A percentile compares a stretch with the other conserved stretches of the same genome.
phyloP scores from a whole-genome alignment of 306 rosid genomes.

The Cucurbita moschata region DNA sequence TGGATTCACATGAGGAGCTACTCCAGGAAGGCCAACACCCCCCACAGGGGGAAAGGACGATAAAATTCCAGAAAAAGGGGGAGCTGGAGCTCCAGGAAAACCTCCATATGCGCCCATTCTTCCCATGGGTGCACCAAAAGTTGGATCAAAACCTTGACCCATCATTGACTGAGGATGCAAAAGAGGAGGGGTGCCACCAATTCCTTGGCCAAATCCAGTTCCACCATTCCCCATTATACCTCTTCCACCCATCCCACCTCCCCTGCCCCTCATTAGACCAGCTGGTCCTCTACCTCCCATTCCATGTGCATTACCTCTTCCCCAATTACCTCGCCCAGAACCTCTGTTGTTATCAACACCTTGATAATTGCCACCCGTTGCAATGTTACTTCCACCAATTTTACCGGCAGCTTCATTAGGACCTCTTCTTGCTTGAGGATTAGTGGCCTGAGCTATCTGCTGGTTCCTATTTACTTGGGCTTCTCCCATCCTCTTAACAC shows the following conservation, averaged over 20 bases:
- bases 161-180: conserved; percentile 85
- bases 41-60: conserved; percentile 74
- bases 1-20: conserved; percentile 95
- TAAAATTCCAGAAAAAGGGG: conserved; percentile 75
- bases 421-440: conserved; percentile 47
- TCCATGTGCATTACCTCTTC: conserved; percentile 62
- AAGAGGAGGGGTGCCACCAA: conserved; percentile 68
- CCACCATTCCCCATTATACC: conserved; percentile 89
- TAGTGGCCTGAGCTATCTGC: conserved; percentile 33
- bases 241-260: conserved; percentile 79
- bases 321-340: conserved; percentile 87
- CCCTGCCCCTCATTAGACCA: conserved; percentile 72
- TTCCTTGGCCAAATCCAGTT: conserved; percentile 81
- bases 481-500: conserved; percentile 93
- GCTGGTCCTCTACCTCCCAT: conserved; percentile 81
- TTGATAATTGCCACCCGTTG: conserved; percentile 79
- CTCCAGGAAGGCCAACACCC: conserved; percentile 87
- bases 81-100: conserved; percentile 77
- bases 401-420: conserved; percentile 50
- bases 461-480: conserved; percentile 76
- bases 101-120: conserved; percentile 87
- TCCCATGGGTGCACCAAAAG: conserved; percentile 86
- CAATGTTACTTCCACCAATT: conserved; percentile 51
- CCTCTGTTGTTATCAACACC: conserved; percentile 77
- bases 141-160: conserved; percentile 94